Base-by-base conservation (phyloP, 2,329 filamentous ascomycete genomes). In the Pseudocercospora musae region DNA sequence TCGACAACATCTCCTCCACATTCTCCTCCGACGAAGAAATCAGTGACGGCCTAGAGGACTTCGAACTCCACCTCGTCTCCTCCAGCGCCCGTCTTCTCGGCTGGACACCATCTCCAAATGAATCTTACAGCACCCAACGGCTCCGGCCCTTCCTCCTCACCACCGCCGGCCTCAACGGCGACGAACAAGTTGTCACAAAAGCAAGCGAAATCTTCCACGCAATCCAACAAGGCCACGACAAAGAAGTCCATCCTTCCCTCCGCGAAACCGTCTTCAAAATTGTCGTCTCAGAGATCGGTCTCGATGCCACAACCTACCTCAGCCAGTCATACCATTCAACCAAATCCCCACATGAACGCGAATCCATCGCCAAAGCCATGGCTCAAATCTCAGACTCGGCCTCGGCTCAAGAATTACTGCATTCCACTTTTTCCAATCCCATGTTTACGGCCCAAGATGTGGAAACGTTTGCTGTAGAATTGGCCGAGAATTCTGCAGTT, bases 111-210 rank as follows among this genome's bases (percentile, higher is more conserved):
- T n/a, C 49, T 13, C 23, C 27, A 18, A 20, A 18, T 8, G 59
- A 61, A n/a, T 18, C 23, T 4, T 44, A 33, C 44, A 13, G 29
- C 7, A 52, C 53, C n/a, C 40, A 50, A 13, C 31, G 52, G 13
- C 42, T 61, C 2, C 31, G 42, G 2, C 52, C 60, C 15, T 21
- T 58, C 6, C 55, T 62, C 5, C 29, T 62, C 10, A 46, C 31
- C 31, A 46, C 55, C 9, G 54, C 55, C 20, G 55, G 33, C 1
- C 55, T 58, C 10, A 20, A 18, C n/a, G 60, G 60, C 11, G 46
- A 62, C 44, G 54, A 53, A 23, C 0, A 9, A 10, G 27, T 27
- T 2, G 18, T 54, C 3, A 3, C 23, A 11, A 31, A 52, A 31
- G 60, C 48, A 21, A 40, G n/a, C 29, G 11, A 58, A 9, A 21